These are phyloP conservation scores for Creolimax fragrantissima DNA, from an alignment of 78 protist genomes.

Conservation along the genomic window DNA sequence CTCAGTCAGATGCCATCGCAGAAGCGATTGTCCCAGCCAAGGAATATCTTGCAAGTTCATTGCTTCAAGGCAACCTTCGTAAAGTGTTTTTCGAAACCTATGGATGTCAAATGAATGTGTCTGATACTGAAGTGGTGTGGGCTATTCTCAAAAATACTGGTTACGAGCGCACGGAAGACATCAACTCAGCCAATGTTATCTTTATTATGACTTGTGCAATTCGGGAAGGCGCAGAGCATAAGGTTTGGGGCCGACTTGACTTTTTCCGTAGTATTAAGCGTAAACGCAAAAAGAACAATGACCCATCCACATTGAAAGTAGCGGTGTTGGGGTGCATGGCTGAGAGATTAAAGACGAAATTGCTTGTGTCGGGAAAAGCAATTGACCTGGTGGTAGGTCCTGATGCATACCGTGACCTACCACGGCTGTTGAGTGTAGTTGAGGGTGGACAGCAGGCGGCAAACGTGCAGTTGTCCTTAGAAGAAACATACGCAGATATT, in stretches of 20 bases:
- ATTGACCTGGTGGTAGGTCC: conserved; percentile 79
- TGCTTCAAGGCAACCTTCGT: neutral
- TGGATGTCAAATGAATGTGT: conserved; percentile 88
- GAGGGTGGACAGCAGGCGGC: conserved; percentile 5
- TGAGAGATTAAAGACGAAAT: conserved; percentile 59
- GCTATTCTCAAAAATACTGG: conserved; percentile 48
- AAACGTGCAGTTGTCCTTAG: conserved; percentile 70
- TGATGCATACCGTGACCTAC: conserved; percentile 57
- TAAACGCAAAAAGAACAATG: neutral
- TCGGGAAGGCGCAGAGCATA: conserved; percentile 79
- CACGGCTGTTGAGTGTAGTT: conserved; percentile 48
- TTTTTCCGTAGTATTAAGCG: neutral
- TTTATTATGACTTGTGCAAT: conserved; percentile 82
- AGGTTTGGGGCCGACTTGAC: conserved; percentile 64
- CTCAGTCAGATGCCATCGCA: too few relatives aligned
- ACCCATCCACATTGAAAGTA: neutral
- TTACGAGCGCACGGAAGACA: conserved; percentile 28
- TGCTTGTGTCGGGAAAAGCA: conserved; percentile 47
- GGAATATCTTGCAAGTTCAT: neutral
- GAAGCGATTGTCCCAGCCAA: neutral
- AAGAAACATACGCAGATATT: conserved; percentile 91
- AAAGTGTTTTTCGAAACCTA: conserved; percentile 59
- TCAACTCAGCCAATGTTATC: conserved; percentile 58
- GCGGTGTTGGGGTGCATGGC: conserved; percentile 77
- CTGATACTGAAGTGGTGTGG: conserved; percentile 71